phyloP scores from a whole-genome alignment of 495 filamentous ascomycete genomes.

The Xeromyces bisporus region DNA sequence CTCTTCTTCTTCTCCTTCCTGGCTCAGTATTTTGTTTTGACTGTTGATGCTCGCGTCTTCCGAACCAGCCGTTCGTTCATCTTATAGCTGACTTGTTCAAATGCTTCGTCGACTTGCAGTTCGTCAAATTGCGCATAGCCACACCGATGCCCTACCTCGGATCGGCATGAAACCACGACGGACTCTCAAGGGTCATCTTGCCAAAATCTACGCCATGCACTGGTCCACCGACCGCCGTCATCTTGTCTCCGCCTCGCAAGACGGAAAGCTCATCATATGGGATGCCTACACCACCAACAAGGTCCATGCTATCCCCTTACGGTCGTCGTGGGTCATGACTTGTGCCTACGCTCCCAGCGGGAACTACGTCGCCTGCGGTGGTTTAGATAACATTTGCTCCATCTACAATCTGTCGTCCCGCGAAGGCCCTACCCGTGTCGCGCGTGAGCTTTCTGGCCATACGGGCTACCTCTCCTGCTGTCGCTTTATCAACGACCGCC shows the following conservation, averaged over 20 bases:
- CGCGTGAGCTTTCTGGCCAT: conserved; percentile 90
- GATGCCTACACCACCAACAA: conserved; percentile 99
- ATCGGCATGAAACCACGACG: conserved; percentile 93
- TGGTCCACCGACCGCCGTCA: conserved; percentile 98
- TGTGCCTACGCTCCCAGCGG: conserved; percentile 97
- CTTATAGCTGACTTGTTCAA: conserved; percentile 10
- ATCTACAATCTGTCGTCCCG: conserved; percentile 97
- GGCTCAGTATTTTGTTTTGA: conserved; percentile 1
- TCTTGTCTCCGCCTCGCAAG: conserved; percentile 93
- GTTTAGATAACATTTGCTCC: conserved; percentile 98
- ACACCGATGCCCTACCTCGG: conserved; percentile 75
- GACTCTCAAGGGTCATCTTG: conserved; percentile 90
- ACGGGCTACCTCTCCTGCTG: conserved; percentile 97
- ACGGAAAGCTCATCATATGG: conserved; percentile 99
- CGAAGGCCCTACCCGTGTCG: conserved; percentile 90
- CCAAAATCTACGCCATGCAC: conserved; percentile 99
- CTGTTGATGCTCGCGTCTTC: not conserved
- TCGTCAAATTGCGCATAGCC: conserved; percentile 72
- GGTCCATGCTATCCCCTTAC: conserved; percentile 94
- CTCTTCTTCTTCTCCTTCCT: conserved; percentile 1
- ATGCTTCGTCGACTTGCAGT: conserved; percentile 36
- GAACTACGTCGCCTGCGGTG: conserved; percentile 95
- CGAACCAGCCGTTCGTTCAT: conserved; percentile 1
- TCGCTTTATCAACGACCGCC: conserved; percentile 95
- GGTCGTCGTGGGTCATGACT: conserved; percentile 99